phyloP scores from a whole-genome alignment of 164 flowering plant species.

The Piper betle region DNA sequence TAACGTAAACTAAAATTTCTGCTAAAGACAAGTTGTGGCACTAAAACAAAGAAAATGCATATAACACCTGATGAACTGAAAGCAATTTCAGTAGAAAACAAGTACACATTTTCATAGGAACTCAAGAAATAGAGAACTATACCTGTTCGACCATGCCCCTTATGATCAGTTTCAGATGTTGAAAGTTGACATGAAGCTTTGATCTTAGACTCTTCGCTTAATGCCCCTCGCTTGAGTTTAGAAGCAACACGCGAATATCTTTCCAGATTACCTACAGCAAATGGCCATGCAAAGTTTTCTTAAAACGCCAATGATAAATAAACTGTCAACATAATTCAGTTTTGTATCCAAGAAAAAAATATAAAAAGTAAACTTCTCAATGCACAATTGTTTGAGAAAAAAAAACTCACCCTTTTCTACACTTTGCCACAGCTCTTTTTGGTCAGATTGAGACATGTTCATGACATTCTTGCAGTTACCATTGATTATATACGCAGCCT shows the following conservation, averaged over 20 bases:
- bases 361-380: background rate
- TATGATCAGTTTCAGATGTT: constrained; percentile 28
- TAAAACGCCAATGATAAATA: background rate
- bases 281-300: background rate
- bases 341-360: background rate
- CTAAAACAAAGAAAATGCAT: no score
- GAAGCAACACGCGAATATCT: constrained; percentile 53
- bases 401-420: constrained; percentile 42
- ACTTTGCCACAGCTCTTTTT: constrained; percentile 74
- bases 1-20: no score
- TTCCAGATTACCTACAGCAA: constrained; percentile 58
- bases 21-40: background rate
- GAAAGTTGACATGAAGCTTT: constrained; percentile 19
- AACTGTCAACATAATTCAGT: background rate
- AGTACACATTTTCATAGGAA: no score
- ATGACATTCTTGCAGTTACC: constrained; percentile 95
- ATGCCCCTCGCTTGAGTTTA: constrained; percentile 67
- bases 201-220: constrained; percentile 39
- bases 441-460: constrained; percentile 97
- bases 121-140: background rate
- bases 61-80: background rate
- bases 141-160: constrained; percentile 62
- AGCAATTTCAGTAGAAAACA: background rate
- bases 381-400: background rate
- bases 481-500: constrained; percentile 87